Evolutionary conservation across 805 yeast species (phyloP), one percentile per base, ranked within the genome.

Genomic region (Wickerhamiella alocasiicola): DNA sequence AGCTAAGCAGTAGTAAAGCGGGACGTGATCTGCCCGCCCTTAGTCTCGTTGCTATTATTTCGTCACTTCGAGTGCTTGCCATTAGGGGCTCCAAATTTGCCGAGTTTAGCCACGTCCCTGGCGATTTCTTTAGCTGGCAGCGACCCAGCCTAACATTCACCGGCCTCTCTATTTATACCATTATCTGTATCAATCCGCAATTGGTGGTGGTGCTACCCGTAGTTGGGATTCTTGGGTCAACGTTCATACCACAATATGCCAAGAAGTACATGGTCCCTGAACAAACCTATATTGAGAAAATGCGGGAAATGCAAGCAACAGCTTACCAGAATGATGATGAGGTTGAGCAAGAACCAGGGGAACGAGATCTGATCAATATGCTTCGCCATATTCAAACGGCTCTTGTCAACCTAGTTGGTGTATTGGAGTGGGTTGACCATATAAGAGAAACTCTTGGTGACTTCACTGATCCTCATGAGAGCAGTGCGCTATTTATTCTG

Each of bases 81-180:
- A 29, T 23, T 19, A 28, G 41, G 23, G 41, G 41, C 21, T 24
- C 30, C 3, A 16, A 17, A 13, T 30, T 37, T 19, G 35, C 30
- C 5, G 35, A 29, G 29, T 37, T 21, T 17, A 15, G 24, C 13
- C 19, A 34, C 3, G 24, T 37, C 12, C 31, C 78, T 1, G 64
- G 77, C 6, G 71, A 74, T 36, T 55, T 81, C 1, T 45, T 82
- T 17, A 71, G 82, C 5, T 87, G 96, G 96, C 72, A 74, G 45
- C 64, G 68, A 20, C 87, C 93, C 0, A 64, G 81, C 0, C 68
- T 74, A 46, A 85, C 95, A 0, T 47, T 85, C 3, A 64, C 78
- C 0, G 55, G 65, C 17, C 59, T 83, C 39, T 61, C 77, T 4
- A 45, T 74, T 1, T 76, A 79, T 47, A 77, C 95, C 0, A 66